phyloP scores from a whole-genome alignment of 108 stramenopile species.

The Nannochloropsis oceanica region DNA sequence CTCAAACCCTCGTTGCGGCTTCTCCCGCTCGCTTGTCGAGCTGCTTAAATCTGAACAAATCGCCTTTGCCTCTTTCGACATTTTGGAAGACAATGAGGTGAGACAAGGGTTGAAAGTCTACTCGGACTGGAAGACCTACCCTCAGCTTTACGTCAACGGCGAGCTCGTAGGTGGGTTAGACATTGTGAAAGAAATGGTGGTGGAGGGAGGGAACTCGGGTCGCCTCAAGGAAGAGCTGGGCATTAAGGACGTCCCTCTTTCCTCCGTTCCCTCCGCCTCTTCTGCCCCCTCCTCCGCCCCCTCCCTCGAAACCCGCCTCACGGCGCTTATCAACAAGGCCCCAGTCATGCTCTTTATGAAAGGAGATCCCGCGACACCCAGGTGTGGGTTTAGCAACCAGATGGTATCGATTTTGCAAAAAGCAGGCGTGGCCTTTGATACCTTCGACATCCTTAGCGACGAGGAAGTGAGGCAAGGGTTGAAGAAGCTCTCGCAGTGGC shows the following conservation, averaged over 20 bases:
- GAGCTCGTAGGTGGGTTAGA: conserved; percentile 91
- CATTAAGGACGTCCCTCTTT: background rate
- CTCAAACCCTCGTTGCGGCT: conserved; percentile 69
- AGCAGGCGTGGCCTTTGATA: conserved; percentile 50
- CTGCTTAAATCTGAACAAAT: conserved; percentile 52
- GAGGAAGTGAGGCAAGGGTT: conserved; percentile 74
- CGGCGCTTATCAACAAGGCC: conserved; percentile 43
- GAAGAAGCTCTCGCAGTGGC: conserved; percentile 52
- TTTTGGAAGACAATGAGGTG: conserved; percentile 40
- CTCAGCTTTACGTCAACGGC: conserved; percentile 87
- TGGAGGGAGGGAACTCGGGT: conserved; percentile 18
- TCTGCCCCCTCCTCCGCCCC: background rate
- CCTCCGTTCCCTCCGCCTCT: background rate
- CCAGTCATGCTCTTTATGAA: conserved; percentile 88
- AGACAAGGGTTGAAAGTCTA: conserved; percentile 70
- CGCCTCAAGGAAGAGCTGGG: conserved; percentile 33
- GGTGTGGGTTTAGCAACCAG: conserved; percentile 84
- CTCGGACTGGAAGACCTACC: conserved; percentile 86
- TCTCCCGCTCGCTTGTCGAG: conserved; percentile 66
- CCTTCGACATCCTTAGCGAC: conserved; percentile 64
- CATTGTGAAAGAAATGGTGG: conserved; percentile 74
- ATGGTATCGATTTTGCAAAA: conserved; percentile 54
- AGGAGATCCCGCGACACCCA: conserved; percentile 59
- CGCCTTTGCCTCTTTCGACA: conserved; percentile 42
- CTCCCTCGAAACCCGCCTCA: conserved; percentile 31